A percentile compares a stretch with the other conserved stretches of the same genome.
These are phyloP conservation scores for Claviceps humidiphila DNA, from an alignment of 2,329 filamentous ascomycete genomes.

Conservation along the genomic window DNA sequence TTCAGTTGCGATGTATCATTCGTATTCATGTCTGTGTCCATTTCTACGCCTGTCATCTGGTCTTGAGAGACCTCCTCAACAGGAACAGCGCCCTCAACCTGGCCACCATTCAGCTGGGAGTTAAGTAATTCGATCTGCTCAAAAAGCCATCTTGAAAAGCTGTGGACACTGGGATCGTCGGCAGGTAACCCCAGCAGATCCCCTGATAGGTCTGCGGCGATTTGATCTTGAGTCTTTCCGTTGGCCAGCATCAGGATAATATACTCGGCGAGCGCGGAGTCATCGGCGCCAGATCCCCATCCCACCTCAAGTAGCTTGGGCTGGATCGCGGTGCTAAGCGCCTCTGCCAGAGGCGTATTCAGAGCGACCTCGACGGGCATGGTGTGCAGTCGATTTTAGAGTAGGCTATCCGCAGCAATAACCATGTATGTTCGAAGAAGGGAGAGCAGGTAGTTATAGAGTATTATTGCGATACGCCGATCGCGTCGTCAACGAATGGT, in stretches of 20 bases:
- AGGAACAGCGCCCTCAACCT: conserved; percentile 17
- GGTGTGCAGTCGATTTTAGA: conserved; percentile 13
- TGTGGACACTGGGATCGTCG: conserved; percentile 68
- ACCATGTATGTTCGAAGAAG: not conserved
- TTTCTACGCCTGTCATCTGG: conserved; percentile 24
- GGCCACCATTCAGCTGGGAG: conserved; percentile 43
- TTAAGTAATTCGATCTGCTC: conserved; percentile 62
- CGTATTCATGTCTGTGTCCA: conserved; percentile 65
- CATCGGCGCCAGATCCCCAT: conserved; percentile 68
- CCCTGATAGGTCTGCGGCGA: conserved; percentile 73
- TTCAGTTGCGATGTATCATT: conserved; percentile 36
- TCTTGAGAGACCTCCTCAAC: conserved; percentile 22
- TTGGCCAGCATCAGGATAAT: conserved; percentile 96
- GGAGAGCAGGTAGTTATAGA: not conserved
- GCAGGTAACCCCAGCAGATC: conserved; percentile 73
- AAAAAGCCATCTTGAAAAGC: conserved; percentile 91
- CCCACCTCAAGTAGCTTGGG: conserved; percentile 86
- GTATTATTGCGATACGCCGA: conserved; percentile 4
- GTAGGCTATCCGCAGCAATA: not conserved
- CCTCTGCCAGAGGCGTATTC: conserved; percentile 72
- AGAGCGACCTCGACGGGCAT: conserved; percentile 71
- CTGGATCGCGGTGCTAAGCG: conserved; percentile 70
- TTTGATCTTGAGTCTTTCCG: conserved; percentile 82
- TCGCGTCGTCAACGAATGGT: conserved; percentile 5
- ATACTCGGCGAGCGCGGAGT: conserved; percentile 83